These are phyloP conservation scores for Climacium dendroides DNA, from an alignment of 225 moss, liverwort and hornwort genomes.

Conservation along the genomic window DNA sequence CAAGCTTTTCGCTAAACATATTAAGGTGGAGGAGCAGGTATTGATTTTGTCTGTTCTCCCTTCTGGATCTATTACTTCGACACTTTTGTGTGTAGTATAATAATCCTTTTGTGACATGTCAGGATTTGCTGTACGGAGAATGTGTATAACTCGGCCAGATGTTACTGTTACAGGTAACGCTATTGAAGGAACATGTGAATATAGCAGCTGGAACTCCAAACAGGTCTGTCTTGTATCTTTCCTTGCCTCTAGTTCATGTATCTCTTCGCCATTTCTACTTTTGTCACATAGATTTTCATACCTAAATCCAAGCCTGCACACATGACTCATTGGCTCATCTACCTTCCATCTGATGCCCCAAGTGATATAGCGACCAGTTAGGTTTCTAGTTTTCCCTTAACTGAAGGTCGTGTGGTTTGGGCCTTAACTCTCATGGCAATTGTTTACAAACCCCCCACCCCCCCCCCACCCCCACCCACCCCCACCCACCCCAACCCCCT, in stretches of 20 bases:
- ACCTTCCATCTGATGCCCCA: background rate
- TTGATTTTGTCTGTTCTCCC: background rate
- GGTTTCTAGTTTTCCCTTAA: background rate
- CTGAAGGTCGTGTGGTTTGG: background rate
- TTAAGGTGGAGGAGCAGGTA: constrained; percentile 85
- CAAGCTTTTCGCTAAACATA: constrained; percentile 80
- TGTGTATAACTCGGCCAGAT: background rate
- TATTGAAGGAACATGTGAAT: constrained; percentile 49
- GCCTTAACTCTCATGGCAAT: background rate
- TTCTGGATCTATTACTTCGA: background rate
- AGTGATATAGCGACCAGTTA: background rate
- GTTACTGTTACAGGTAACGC: constrained; percentile 25
- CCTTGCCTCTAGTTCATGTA: background rate
- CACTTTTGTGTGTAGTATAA: background rate
- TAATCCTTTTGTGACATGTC: background rate
- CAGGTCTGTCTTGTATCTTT: constrained; percentile 23
- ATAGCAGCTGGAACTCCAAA: constrained; percentile 81
- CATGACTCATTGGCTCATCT: background rate
- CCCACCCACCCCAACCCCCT: background rate
- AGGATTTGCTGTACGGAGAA: background rate
- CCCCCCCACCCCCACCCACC: no score
- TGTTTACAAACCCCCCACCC: background rate
- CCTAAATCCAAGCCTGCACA: background rate
- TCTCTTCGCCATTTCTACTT: background rate
- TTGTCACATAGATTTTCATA: background rate